These are phyloP conservation scores for Polygonum maritimum DNA, from an alignment of 148 eudicot species.

Conservation along the genomic window DNA sequence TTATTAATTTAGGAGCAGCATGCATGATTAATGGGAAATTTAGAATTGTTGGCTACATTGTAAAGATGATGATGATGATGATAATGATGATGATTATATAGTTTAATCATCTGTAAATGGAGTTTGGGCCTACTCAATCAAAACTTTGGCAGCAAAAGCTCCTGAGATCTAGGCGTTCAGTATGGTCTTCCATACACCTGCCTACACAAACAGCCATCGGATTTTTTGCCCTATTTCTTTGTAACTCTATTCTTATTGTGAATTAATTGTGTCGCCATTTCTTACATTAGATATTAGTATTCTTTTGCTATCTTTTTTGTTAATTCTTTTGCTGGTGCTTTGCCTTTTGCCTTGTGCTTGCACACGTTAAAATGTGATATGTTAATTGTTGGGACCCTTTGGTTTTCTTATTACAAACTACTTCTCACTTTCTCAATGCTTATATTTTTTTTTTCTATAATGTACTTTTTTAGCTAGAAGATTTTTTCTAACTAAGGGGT, in stretches of 20 bases:
- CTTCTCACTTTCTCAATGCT: too few species aligned
- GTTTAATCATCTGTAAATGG: background rate
- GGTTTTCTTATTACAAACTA: background rate
- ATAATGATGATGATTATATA: background rate
- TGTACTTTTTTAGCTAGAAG: too few species aligned
- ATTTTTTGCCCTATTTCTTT: background rate
- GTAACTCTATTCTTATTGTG: background rate
- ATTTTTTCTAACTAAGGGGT: too few species aligned
- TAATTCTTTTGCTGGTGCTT: too few species aligned
- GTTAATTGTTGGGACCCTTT: background rate
- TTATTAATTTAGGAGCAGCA: background rate
- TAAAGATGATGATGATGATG: background rate
- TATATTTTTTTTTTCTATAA: too few species aligned
- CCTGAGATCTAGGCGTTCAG: slow-evolving; percentile 4
- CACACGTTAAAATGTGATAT: background rate
- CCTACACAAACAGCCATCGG: background rate
- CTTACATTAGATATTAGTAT: background rate
- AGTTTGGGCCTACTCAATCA: background rate
- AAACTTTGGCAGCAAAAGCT: background rate
- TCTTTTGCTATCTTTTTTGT: background rate
- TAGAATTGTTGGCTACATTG: background rate
- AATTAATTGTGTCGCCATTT: background rate
- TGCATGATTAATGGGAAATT: background rate
- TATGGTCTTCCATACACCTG: background rate
- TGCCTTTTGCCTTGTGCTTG: background rate